Conservation (phyloP, 495 filamentous ascomycete species). For the Cenococcum geophilum region DNA sequence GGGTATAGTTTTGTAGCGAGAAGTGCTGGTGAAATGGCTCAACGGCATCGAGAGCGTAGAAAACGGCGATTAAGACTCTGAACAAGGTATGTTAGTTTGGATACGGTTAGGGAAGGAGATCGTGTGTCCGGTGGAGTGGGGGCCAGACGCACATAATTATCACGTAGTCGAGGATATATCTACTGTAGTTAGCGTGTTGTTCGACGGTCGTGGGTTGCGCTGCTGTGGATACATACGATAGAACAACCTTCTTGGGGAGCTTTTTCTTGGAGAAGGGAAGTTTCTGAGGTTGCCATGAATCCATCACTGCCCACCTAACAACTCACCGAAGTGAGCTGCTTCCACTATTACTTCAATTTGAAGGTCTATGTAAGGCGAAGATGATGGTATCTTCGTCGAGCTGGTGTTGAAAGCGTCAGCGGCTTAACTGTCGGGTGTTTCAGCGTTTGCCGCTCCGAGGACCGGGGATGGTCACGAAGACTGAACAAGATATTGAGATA, state of each 20-base stretch:
- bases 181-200: slow-evolving; percentile 32
- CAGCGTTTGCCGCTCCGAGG: not conserved
- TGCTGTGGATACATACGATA: slow-evolving; percentile 43
- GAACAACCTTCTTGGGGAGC: slow-evolving; percentile 46
- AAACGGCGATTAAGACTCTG: slow-evolving; percentile 48
- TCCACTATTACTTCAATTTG: not conserved
- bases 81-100: slow-evolving; percentile 34
- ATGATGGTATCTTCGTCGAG: not conserved
- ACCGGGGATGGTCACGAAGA: not conserved
- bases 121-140: slow-evolving; percentile 20
- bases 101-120: slow-evolving; percentile 26
- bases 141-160: slow-evolving; percentile 52
- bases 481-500: too few relatives aligned
- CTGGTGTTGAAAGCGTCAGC: not conserved
- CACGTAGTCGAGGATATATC: slow-evolving; percentile 64
- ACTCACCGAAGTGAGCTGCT: not conserved
- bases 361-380: not conserved
- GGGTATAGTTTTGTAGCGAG: slow-evolving; percentile 53
- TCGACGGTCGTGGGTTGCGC: slow-evolving; percentile 5
- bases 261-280: slow-evolving; percentile 50
- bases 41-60: slow-evolving; percentile 50
- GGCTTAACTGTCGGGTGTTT: not conserved
- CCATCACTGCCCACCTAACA: slow-evolving; percentile 10
- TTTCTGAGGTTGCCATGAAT: slow-evolving; percentile 34
- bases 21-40: slow-evolving; percentile 56